Conservation (phyloP, 169 alveolate species). For the Plasmodium inui region DNA sequence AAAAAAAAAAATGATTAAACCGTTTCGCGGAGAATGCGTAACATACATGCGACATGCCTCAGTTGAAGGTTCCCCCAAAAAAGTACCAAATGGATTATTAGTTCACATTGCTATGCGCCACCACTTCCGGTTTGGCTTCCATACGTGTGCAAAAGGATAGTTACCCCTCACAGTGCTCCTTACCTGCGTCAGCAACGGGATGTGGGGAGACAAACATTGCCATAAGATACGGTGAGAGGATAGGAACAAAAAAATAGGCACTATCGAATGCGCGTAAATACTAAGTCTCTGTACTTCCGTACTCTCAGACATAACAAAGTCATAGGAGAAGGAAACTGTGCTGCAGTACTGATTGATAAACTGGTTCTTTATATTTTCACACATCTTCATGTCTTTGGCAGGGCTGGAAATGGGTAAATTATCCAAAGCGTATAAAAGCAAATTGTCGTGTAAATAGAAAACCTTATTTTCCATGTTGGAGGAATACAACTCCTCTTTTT, state of each 20-base stretch:
- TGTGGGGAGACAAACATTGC: slow-evolving; percentile 65
- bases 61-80: neutral
- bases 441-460: slow-evolving; percentile 71
- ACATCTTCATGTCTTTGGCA: slow-evolving; percentile 69
- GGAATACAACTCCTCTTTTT: neutral
- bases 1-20: neutral
- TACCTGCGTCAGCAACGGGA: slow-evolving; percentile 62
- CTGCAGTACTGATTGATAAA: slow-evolving; percentile 24
- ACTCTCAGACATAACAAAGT: slow-evolving; percentile 22
- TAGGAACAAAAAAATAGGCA: slow-evolving; percentile 55
- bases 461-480: slow-evolving; percentile 69
- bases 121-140: neutral
- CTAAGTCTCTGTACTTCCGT: slow-evolving; percentile 38
- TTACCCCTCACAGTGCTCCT: neutral
- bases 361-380: slow-evolving; percentile 59
- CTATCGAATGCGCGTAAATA: slow-evolving; percentile 58
- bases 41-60: neutral
- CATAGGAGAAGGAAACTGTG: slow-evolving; percentile 21
- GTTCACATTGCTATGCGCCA: neutral
- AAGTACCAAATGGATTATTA: neutral
- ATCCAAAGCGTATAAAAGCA: slow-evolving; percentile 61
- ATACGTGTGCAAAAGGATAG: neutral
- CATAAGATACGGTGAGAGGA: slow-evolving; percentile 66
- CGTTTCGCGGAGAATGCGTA: neutral
- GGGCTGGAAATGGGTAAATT: slow-evolving; percentile 23